Conservation (phyloP, 1,284 basidiomycete species). For the Cryptococcus neoformans region DNA sequence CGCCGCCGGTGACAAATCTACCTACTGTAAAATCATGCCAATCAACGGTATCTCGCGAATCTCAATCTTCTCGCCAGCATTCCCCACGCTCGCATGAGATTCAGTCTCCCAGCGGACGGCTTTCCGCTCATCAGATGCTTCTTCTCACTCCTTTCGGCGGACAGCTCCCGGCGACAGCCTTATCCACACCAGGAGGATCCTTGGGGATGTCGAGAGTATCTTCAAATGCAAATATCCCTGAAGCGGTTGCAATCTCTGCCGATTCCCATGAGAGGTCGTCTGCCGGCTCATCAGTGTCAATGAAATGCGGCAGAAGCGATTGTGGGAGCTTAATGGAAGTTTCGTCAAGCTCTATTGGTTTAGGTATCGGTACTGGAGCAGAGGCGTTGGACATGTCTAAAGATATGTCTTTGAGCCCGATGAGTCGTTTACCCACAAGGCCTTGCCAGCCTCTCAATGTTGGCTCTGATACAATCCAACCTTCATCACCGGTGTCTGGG, state of each 20-base stretch:
- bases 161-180: slow-evolving; percentile 14
- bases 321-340: not conserved
- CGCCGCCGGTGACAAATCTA: too few species aligned
- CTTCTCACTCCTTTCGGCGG: slow-evolving; percentile 40
- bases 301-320: slow-evolving; percentile 5
- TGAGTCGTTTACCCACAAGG: too few species aligned
- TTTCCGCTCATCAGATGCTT: slow-evolving; percentile 37
- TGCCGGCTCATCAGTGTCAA: slow-evolving; percentile 2
- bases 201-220: slow-evolving; percentile 17
- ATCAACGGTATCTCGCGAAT: too few species aligned
- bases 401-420: too few species aligned
- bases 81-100: slow-evolving; percentile 37
- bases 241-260: not conserved
- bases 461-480: too few species aligned
- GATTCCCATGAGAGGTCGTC: not conserved
- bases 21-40: too few species aligned
- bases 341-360: not conserved
- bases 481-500: too few species aligned
- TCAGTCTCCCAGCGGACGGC: slow-evolving; percentile 27
- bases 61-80: slow-evolving; percentile 9
- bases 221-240: slow-evolving; percentile 6
- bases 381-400: not conserved
- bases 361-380: not conserved
- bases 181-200: slow-evolving; percentile 3
- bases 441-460: too few species aligned